Evolutionary conservation across 441 rosid species (phyloP), one percentile per base, ranked within the genome.

Genomic region (Oxalis stricta): DNA sequence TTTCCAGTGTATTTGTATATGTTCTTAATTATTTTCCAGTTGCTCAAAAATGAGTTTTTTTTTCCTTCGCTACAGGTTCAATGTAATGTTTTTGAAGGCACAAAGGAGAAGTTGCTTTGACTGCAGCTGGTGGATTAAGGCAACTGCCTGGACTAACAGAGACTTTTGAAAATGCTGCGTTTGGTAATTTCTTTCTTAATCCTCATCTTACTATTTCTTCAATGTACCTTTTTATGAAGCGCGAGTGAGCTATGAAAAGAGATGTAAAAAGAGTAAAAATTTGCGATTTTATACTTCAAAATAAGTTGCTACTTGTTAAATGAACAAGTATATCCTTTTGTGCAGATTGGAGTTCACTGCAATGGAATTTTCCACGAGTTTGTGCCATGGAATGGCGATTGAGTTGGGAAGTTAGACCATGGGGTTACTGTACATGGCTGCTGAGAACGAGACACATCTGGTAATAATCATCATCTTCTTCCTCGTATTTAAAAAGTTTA

Each of bases 41-140:
- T 38, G 3, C 51, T 22, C 42, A 35, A 33, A 39, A 39, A 50
- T 56, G 53, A 55, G 17, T 57, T 26, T 44, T 6, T 39, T 53
- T 38, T 48, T 58, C 38, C 46, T 19, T 38, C 52, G 49, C 42
- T 56, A 56, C 78, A 91, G 98, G 85, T 71, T 54, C 98, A 91
- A 54, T 80, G 96, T 58, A 85, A 91, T 64, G 85, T 75, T 50
- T 85, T 91, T 46, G 70, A 80, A 73, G 95, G 94, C 48, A 87
- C 85, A 58, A 71, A 39, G 91, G 98, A 58, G 87, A 85, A 59
- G 75, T 85, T 64, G 77, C 93, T 36, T 58, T 91, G 64, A 91
- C 98, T 10, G 89, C 84, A 41, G 98, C 45, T 66, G 96, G 94
- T 30, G 98, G 93, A 26, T 50, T 85, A 79, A 80, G 95, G 74